These are phyloP conservation scores for Yarrowia sp. DNA, from an alignment of 805 yeast genomes.

Conservation along the genomic window DNA sequence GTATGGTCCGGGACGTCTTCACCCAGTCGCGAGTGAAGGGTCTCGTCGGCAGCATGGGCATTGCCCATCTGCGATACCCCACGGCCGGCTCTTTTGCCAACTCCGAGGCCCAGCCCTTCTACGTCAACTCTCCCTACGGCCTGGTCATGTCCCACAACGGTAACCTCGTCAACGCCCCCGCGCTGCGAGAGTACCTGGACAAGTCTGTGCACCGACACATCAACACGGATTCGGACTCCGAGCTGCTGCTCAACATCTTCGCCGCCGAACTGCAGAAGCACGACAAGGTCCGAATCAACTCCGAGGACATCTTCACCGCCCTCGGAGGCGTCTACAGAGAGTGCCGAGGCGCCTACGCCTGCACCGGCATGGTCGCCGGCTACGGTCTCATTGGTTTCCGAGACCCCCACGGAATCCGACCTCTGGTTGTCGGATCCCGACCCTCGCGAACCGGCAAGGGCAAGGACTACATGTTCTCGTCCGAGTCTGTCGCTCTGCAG, in stretches of 20 bases:
- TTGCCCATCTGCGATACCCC: conserved; percentile 92
- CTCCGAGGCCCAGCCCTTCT: conserved; percentile 97
- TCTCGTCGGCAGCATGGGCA: conserved; percentile 90
- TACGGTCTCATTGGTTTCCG: conserved; percentile 93
- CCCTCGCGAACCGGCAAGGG: conserved; percentile 57
- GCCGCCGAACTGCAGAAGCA: conserved; percentile 89
- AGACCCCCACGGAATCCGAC: conserved; percentile 96
- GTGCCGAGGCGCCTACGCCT: conserved; percentile 96
- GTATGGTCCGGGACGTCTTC: conserved; percentile 98
- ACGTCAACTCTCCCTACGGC: conserved; percentile 96
- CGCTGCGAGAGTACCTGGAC: conserved; percentile 76
- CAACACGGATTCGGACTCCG: conserved; percentile 96
- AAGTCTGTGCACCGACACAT: conserved; percentile 95
- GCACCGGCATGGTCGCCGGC: conserved; percentile 93
- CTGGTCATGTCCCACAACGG: conserved; percentile 90
- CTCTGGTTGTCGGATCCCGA: conserved; percentile 83
- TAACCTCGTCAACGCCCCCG: conserved; percentile 82
- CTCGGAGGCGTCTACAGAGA: conserved; percentile 73
- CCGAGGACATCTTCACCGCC: conserved; percentile 83
- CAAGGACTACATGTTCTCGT: conserved; percentile 88
- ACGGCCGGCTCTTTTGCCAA: conserved; percentile 96
- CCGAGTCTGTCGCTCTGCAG: conserved; percentile 90
- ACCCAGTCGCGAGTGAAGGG: conserved; percentile 74
- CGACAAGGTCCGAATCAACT: conserved; percentile 90
- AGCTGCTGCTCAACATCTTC: conserved; percentile 80